Percentiles rank a stretch among this genome's conserved stretches.
Evolutionary conservation across 208 protist genomes (phyloP).

Genomic region (Novymonas esmeraldas): DNA sequence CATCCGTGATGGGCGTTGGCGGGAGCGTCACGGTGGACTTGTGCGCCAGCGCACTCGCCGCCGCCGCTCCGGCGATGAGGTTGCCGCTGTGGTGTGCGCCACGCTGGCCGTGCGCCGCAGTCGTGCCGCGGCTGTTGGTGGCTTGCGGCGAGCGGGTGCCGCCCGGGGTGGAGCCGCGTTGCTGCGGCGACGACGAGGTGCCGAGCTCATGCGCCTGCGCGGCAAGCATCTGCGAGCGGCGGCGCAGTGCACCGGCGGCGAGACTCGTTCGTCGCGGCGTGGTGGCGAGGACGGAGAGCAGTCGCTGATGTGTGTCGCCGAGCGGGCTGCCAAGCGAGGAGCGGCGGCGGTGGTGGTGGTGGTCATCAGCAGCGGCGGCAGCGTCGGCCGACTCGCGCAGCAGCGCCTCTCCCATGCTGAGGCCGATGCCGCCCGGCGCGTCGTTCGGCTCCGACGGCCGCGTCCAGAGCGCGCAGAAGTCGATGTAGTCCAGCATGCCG

Average conservation of each 20-base stretch:
- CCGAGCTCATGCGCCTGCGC: neutral
- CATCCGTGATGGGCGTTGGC: slow-evolving; percentile 35
- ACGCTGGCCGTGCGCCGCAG: neutral
- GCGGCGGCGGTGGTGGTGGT: neutral
- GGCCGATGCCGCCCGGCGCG: neutral
- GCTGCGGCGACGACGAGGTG: neutral
- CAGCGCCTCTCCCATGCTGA: slow-evolving; percentile 10
- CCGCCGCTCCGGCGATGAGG: neutral
- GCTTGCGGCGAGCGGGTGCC: neutral
- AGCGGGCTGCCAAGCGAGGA: slow-evolving; percentile 3
- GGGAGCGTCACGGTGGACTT: neutral
- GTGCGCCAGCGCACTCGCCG: neutral
- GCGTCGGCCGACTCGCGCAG: slow-evolving; percentile 13
- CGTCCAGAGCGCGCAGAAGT: slow-evolving; percentile 77
- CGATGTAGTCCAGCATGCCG: slow-evolving; percentile 60
- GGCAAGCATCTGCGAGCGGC: slow-evolving; percentile 6
- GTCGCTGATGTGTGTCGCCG: slow-evolving; percentile 2
- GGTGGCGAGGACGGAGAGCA: slow-evolving; percentile 19
- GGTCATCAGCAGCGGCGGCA: too few relatives aligned
- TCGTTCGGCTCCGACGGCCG: slow-evolving; percentile 3
- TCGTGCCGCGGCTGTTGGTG: neutral
- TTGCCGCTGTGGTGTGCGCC: neutral
- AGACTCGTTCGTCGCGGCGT: slow-evolving; percentile 19
- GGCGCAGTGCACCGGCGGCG: slow-evolving; percentile 1
- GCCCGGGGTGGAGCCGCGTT: neutral